Conservation (phyloP, 805 yeast genomes). For the Lachancea dasiensis region DNA sequence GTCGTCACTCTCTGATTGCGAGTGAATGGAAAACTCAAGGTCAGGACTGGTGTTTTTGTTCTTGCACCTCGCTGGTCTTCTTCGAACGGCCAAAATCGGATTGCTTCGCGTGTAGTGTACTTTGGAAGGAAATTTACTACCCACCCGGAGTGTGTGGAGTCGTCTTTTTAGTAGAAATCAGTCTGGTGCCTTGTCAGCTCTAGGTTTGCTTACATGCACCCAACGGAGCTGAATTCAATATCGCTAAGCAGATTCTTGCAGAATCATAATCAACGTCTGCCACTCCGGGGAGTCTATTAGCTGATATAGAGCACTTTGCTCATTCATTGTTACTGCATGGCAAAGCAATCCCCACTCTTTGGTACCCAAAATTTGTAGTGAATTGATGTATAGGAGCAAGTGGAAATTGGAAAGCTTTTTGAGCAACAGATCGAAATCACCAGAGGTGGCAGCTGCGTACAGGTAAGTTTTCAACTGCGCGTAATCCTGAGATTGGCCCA, state of each 20-base stretch:
- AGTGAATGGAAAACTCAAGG: no score
- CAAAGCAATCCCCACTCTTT: conserved; percentile 49
- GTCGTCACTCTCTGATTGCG: no score
- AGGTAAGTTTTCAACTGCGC: conserved; percentile 47
- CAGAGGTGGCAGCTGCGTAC: conserved; percentile 22
- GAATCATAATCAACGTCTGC: conserved; percentile 67
- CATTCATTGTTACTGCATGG: conserved; percentile 40
- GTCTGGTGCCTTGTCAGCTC: neutral
- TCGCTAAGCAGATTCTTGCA: conserved; percentile 29
- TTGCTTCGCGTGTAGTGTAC: no score
- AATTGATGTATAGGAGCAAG: conserved; percentile 51
- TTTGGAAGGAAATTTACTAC: no score
- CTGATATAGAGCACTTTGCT: conserved; percentile 43
- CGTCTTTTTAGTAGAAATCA: neutral
- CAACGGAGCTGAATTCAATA: neutral
- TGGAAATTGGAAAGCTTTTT: conserved; percentile 65
- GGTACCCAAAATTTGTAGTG: conserved; percentile 50
- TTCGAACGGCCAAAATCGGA: no score
- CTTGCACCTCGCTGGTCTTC: no score
- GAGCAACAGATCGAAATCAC: conserved; percentile 32
- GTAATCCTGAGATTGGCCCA: conserved; percentile 71
- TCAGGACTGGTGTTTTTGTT: no score
- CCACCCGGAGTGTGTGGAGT: neutral
- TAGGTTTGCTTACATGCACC: no score
- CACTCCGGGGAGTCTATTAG: conserved; percentile 54